phyloP scores from a whole-genome alignment of 73 alveolate genomes.

The Tetrahymena elliotti region DNA sequence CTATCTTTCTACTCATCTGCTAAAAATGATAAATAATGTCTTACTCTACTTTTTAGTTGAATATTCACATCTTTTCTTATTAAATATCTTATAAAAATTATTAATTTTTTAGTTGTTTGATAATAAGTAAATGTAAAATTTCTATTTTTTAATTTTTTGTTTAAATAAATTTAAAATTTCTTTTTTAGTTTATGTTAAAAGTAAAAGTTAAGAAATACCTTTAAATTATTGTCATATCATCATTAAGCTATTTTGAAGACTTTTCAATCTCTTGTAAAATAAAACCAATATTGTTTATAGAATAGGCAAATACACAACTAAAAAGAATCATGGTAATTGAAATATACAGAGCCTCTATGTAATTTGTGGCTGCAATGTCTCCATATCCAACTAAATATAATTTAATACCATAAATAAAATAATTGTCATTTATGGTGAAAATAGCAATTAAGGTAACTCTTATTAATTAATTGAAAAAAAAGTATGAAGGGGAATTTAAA shows the following conservation, averaged over 20 bases:
- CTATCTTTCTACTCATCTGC: neutral
- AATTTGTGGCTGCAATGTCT: slow-evolving; percentile 63
- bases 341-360: slow-evolving; percentile 51
- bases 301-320: slow-evolving; percentile 37
- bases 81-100: neutral
- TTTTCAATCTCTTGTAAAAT: slow-evolving; percentile 17
- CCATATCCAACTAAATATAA: slow-evolving; percentile 71
- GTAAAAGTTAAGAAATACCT: neutral
- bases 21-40: neutral
- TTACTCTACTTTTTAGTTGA: neutral
- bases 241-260: neutral
- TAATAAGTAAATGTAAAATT: no score
- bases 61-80: neutral
- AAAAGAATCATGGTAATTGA: slow-evolving; percentile 63
- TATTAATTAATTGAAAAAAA: no score
- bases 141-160: no score
- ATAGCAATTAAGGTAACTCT: no score
- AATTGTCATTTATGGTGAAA: no score
- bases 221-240: neutral
- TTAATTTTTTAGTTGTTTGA: no score
- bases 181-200: neutral
- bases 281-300: slow-evolving; percentile 30
- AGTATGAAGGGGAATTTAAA: no score
- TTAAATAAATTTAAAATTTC: neutral
- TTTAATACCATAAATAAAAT: no score